Conservation (phyloP, 495 filamentous ascomycete genomes). For the Neurospora cerealis region DNA sequence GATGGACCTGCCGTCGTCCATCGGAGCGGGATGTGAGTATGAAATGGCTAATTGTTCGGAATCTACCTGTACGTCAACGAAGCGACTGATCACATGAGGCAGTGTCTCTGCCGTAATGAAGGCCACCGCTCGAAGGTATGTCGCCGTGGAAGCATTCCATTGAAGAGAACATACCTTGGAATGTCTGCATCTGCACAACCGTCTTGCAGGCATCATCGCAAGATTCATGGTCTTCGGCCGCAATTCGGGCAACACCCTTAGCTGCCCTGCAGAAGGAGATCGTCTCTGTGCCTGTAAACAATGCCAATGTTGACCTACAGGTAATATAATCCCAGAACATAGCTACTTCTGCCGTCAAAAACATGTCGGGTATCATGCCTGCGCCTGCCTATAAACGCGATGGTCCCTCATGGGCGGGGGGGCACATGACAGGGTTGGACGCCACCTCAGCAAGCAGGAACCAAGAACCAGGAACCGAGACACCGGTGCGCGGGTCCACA, state of each 20-base stretch:
- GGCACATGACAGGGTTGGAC: not conserved
- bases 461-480: not conserved
- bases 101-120: not conserved
- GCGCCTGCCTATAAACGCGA: not conserved
- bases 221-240: not conserved
- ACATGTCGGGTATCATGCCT: not conserved
- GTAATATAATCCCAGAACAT: not conserved
- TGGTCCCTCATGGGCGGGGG: not conserved
- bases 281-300: not conserved
- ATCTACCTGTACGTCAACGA: not conserved
- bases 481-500: not conserved
- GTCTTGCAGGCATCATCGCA: not conserved
- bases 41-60: not conserved
- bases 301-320: not conserved
- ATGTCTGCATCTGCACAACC: not conserved
- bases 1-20: not conserved
- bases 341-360: not conserved
- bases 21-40: not conserved
- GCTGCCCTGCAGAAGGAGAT: not conserved
- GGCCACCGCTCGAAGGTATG: not conserved
- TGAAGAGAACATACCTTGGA: not conserved
- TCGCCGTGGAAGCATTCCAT: not conserved
- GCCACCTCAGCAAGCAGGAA: not conserved
- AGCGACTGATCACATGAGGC: not conserved
- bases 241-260: not conserved